A percentile compares a stretch with the other conserved stretches of the same genome.
Conservation (phyloP, 2,329 filamentous ascomycete species). For the Xylogone sp. region DNA sequence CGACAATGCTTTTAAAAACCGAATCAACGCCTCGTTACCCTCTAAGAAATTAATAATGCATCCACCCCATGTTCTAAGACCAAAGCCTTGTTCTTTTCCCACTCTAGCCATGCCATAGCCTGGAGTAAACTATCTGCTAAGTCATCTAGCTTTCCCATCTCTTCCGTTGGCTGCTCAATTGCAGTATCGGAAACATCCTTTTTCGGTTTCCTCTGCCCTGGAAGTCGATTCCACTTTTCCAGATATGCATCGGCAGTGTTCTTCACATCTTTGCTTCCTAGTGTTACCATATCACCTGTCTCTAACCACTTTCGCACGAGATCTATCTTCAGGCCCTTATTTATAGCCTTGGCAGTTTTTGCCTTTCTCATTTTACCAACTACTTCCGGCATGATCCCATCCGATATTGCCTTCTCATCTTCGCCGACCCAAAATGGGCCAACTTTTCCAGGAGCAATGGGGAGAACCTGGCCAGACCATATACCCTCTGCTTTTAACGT, state of each 20-base stretch:
- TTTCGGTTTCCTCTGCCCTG: conserved; percentile 23
- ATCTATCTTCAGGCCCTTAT: conserved; percentile 61
- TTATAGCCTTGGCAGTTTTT: conserved; percentile 37
- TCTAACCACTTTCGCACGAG: conserved; percentile 54
- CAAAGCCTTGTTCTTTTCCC: conserved; percentile 57
- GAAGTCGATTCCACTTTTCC: conserved; percentile 24
- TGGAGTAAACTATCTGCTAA: conserved; percentile 77
- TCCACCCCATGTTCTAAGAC: conserved; percentile 30
- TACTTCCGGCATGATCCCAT: conserved; percentile 14
- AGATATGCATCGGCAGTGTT: conserved; percentile 32
- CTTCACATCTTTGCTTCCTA: conserved; percentile 30
- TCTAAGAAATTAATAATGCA: conserved; percentile 14
- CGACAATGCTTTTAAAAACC: no score
- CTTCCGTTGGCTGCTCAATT: conserved; percentile 23
- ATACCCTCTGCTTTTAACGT: conserved; percentile 44
- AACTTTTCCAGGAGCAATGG: conserved; percentile 52
- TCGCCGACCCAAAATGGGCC: conserved; percentile 49
- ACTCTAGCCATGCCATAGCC: conserved; percentile 71
- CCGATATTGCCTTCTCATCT: conserved; percentile 13
- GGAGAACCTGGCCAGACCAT: conserved; percentile 41
- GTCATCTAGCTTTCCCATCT: conserved; percentile 68
- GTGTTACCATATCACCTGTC: conserved; percentile 20
- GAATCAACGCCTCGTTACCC: no score
- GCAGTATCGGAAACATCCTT: conserved; percentile 18
- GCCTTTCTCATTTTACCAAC: conserved; percentile 29